Evolutionary conservation across 177 flowering plant genomes (phyloP), one percentile per base, ranked within the genome.

Genomic region (Vitis hybrid): DNA sequence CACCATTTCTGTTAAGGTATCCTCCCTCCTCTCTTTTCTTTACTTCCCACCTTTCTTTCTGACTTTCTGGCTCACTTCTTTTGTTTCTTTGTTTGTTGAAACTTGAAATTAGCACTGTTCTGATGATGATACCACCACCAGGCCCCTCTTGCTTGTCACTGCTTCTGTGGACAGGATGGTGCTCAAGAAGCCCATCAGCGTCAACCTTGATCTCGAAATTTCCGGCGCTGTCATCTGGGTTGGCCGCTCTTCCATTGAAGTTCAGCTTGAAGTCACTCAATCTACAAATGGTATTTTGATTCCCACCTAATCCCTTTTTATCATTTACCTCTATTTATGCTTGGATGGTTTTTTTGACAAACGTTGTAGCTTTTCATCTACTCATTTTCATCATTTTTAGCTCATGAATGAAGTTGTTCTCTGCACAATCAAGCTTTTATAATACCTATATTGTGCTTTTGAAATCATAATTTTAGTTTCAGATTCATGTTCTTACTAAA

Each of bases 111-210:
- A 82, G 84, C 86, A 83, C 60, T 83, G 86, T 57, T 79, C 81
- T 13, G 81, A 83, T 73, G 84, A 80, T 61, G 82, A 80, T 69
- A 68, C 74, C 76, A 80, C 80, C 3, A 83, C 84, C 14, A 79
- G 86, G 76, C 86, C 86, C 11, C 76, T 83, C 11, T 62, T 83
- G 71, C 72, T 83, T 30, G 86, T 83, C 23, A 83, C 86, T 50
- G 86, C 86, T 39, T 83, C 86, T 23, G 81, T 83, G 34, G 84
- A 83, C 61, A 77, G 69, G 79, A 80, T 83, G 61, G 82, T 76
- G 18, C 70, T 83, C 32, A 79, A 73, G 77, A 83, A 83, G 75
- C 80, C 86, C 4, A 75, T 83, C 12, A 70, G 79, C 51, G 82
- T 83, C 9, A 77, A 78, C 58, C 67, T 68, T 56, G 81, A 83